Percentiles rank a stretch among this genome's conserved stretches.
Evolutionary conservation across 2,329 filamentous ascomycete species (phyloP).

Genomic region (Fusarium sp.): DNA sequence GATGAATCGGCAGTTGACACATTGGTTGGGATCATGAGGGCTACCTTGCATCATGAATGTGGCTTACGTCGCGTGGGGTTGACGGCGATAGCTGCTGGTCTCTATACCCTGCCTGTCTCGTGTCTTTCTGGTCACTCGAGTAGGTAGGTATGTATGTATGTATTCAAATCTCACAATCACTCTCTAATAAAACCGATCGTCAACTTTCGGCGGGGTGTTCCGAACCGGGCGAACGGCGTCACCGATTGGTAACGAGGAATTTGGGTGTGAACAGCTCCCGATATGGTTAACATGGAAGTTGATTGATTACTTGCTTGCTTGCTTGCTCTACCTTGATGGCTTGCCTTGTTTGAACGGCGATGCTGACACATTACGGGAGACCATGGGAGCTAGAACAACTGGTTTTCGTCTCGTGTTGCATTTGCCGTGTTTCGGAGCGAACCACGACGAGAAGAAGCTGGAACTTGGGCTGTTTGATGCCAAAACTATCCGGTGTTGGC

Average conservation of each 20-base stretch:
- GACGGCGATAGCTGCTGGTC: slow-evolving; percentile 2
- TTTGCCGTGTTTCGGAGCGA: neutral
- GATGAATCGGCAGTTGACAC: slow-evolving; percentile 24
- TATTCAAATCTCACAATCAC: neutral
- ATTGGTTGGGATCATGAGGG: slow-evolving; percentile 9
- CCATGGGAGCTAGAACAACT: neutral
- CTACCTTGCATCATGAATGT: slow-evolving; percentile 14
- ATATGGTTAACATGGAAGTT: neutral
- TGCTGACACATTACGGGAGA: slow-evolving; percentile 5
- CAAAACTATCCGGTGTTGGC: neutral
- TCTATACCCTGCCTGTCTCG: neutral
- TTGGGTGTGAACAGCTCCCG: slow-evolving; percentile 11
- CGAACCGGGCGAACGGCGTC: slow-evolving; percentile 33
- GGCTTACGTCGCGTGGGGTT: slow-evolving; percentile 26
- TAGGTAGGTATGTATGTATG: neutral
- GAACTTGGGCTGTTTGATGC: neutral
- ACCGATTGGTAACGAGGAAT: slow-evolving; percentile 31
- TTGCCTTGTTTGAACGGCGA: slow-evolving; percentile 7
- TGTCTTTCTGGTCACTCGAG: neutral
- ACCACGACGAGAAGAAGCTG: neutral
- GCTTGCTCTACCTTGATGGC: slow-evolving; percentile 7
- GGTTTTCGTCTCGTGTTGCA: neutral
- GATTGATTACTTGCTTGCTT: neutral
- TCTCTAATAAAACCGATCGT: slow-evolving; percentile 14
- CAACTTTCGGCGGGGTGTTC: slow-evolving; percentile 33